Conservation (phyloP, 495 filamentous ascomycete species). For the Neurospora sp. region DNA sequence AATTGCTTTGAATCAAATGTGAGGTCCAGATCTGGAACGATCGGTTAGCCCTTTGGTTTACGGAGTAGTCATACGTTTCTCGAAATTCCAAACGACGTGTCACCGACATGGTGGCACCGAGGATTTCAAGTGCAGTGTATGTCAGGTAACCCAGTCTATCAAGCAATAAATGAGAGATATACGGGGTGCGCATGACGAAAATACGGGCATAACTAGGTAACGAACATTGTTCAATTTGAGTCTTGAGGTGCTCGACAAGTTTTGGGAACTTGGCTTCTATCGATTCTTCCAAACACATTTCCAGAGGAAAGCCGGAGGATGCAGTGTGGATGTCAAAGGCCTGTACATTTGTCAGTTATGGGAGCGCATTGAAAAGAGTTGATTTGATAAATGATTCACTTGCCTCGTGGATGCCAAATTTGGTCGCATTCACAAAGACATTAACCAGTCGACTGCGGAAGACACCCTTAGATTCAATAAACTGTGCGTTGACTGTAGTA, state of each 20-base stretch:
- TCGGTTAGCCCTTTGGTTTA: background rate
- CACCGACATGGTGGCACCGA: background rate
- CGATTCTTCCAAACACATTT: background rate
- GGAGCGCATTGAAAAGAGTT: background rate
- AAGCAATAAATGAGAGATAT: too few relatives aligned
- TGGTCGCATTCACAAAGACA: background rate
- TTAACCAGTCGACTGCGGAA: background rate
- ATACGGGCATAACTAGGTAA: too few relatives aligned
- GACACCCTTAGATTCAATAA: background rate
- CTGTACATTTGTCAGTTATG: background rate
- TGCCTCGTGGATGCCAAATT: background rate
- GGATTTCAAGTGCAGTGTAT: too few relatives aligned
- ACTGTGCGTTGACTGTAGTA: background rate
- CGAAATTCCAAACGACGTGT: background rate
- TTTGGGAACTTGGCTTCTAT: background rate
- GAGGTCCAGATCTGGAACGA: background rate
- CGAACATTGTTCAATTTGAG: background rate
- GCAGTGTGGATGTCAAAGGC: background rate
- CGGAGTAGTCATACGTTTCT: background rate
- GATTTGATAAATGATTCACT: background rate
- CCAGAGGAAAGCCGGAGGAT: conserved; percentile 1
- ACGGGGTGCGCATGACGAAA: too few relatives aligned
- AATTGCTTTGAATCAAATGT: background rate
- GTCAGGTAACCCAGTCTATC: too few relatives aligned
- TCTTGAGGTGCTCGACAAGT: background rate